A percentile compares a stretch with the other conserved stretches of the same genome.
These are phyloP conservation scores for Stephania yunnanensis DNA, from an alignment of 164 flowering plant species.

Conservation along the genomic window DNA sequence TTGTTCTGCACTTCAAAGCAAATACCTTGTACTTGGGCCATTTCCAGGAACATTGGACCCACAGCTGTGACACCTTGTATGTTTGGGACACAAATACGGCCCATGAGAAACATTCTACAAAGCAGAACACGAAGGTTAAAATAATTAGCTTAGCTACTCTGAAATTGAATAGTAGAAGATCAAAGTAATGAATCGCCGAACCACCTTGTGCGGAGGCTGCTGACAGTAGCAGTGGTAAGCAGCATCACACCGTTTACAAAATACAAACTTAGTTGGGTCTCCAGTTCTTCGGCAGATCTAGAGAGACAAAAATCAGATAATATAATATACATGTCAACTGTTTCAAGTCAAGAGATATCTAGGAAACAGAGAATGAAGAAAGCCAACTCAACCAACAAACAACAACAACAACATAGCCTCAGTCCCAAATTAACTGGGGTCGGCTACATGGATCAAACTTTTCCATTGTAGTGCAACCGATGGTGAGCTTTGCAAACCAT, in stretches of 20 bases:
- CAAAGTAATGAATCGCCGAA: slow-evolving; percentile 10
- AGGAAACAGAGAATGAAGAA: neutral
- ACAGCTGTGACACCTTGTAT: slow-evolving; percentile 97
- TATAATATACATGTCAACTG: neutral
- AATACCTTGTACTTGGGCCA: slow-evolving; percentile 88
- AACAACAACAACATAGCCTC: too few relatives aligned
- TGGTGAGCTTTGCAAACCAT: too few relatives aligned
- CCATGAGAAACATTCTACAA: slow-evolving; percentile 81
- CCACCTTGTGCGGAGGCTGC: slow-evolving; percentile 97
- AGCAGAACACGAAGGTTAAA: neutral
- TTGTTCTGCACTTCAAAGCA: neutral
- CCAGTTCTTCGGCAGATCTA: slow-evolving; percentile 90
- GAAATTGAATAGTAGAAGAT: neutral
- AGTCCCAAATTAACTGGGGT: too few relatives aligned
- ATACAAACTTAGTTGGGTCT: slow-evolving; percentile 89
- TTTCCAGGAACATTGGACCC: slow-evolving; percentile 90
- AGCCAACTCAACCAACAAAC: too few relatives aligned
- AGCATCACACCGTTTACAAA: slow-evolving; percentile 96
- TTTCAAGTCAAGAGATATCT: neutral
- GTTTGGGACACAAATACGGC: slow-evolving; percentile 92
- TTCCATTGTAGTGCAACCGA: too few relatives aligned
- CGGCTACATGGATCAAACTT: too few relatives aligned
- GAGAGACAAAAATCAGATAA: neutral
- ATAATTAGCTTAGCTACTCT: neutral
- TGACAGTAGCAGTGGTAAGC: slow-evolving; percentile 97